A percentile compares a stretch with the other conserved stretches of the same genome.
phyloP scores from a whole-genome alignment of 176 grass and related monocot species.

The Raddia distichophylla region DNA sequence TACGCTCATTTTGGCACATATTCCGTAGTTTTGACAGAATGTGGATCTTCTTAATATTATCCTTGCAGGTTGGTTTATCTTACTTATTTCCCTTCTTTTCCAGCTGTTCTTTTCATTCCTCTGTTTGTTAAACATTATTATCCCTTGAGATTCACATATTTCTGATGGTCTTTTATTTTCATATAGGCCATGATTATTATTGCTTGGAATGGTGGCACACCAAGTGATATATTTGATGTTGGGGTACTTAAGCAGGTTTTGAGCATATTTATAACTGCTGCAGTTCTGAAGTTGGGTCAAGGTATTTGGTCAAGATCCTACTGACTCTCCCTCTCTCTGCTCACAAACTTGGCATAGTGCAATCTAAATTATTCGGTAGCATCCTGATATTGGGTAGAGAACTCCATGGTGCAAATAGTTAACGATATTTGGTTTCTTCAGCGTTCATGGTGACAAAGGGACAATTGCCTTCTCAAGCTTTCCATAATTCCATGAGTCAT shows the following conservation, averaged over 20 bases:
- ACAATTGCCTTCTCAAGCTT: background rate
- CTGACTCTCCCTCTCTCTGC: background rate
- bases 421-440: background rate
- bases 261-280: constrained; percentile 97
- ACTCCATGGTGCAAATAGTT: background rate
- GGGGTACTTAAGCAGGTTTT: constrained; percentile 93
- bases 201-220: constrained; percentile 96
- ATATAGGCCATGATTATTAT: constrained; percentile 90
- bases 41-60: constrained; percentile 98
- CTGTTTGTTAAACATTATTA: background rate
- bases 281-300: constrained; percentile 86
- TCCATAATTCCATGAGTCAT: background rate
- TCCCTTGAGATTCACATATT: constrained; percentile 34
- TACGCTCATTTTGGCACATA: constrained; percentile 98
- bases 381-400: constrained; percentile 27
- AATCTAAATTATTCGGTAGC: background rate
- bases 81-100: background rate
- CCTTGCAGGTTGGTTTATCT: constrained; percentile 72
- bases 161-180: constrained; percentile 33
- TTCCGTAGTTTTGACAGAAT: constrained; percentile 98
- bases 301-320: constrained; percentile 46
- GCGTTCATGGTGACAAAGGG: background rate
- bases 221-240: constrained; percentile 82
- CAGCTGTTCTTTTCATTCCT: background rate
- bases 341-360: background rate